These are phyloP conservation scores for Leccinellum luteum DNA, from an alignment of 768 basidiomycete species.

Conservation along the genomic window DNA sequence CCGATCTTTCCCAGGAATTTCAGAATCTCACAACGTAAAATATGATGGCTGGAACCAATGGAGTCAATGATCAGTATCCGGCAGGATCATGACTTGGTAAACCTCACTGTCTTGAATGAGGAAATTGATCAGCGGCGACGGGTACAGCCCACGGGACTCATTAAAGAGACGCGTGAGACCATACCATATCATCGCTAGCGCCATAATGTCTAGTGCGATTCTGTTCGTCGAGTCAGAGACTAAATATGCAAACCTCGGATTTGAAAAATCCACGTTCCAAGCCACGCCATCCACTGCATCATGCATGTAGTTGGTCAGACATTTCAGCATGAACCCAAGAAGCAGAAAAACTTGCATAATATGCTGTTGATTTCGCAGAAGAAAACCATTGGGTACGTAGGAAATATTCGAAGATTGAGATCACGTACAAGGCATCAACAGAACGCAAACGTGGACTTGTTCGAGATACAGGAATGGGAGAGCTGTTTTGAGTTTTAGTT, in stretches of 20 bases:
- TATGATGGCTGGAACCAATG: no score
- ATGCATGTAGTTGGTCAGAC: neutral
- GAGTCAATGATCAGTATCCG: no score
- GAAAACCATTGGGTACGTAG: neutral
- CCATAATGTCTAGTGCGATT: constrained; percentile 6
- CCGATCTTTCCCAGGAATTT: neutral
- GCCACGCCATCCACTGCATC: constrained; percentile 16
- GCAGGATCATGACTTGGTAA: no score
- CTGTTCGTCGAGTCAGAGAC: neutral
- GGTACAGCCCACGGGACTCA: neutral
- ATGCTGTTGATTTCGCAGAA: neutral
- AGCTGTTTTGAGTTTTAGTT: neutral
- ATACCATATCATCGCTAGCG: constrained; percentile 1
- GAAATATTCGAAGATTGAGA: neutral
- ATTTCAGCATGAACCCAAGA: no score
- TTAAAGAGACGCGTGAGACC: neutral
- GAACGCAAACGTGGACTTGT: neutral
- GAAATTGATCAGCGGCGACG: neutral
- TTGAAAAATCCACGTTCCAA: constrained; percentile 1
- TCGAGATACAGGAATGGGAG: neutral
- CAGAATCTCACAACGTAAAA: neutral
- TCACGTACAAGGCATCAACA: neutral
- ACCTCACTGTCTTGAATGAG: constrained; percentile 10
- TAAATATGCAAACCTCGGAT: neutral
- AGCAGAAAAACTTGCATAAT: neutral